phyloP scores from a whole-genome alignment of 805 yeast genomes.

The Candida argentea region DNA sequence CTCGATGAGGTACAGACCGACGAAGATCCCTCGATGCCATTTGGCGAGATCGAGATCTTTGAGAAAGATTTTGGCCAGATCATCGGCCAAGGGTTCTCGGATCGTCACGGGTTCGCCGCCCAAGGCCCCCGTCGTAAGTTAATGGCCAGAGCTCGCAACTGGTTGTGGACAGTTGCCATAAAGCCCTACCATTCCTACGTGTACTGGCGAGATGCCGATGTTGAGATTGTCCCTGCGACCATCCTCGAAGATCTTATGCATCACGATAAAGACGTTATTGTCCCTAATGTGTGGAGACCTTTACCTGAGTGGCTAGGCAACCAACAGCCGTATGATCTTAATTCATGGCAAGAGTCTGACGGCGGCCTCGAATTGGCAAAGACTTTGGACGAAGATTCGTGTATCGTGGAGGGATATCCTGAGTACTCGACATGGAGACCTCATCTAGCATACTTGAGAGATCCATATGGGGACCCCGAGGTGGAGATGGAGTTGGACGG shows the following conservation, averaged over 20 bases:
- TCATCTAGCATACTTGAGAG: conserved; percentile 88
- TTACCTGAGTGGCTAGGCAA: conserved; percentile 78
- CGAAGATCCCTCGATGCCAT: conserved; percentile 49
- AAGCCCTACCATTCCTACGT: conserved; percentile 93
- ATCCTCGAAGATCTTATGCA: conserved; percentile 87
- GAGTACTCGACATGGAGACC: conserved; percentile 99
- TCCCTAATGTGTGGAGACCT: conserved; percentile 92
- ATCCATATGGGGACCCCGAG: conserved; percentile 90
- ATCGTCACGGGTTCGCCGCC: conserved; percentile 91
- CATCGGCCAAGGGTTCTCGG: conserved; percentile 87
- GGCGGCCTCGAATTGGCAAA: conserved; percentile 75
- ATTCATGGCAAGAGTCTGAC: conserved; percentile 80
- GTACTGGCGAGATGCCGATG: conserved; percentile 97
- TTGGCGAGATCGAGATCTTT: conserved; percentile 78
- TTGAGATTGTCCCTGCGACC: conserved; percentile 80
- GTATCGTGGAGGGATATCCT: conserved; percentile 93
- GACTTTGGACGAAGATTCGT: conserved; percentile 80
- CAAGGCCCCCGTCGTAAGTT: conserved; percentile 92
- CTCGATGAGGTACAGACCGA: conserved; percentile 57
- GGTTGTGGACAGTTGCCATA: conserved; percentile 80
- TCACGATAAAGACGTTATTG: conserved; percentile 84
- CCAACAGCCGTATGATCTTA: conserved; percentile 77
- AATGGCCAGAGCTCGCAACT: conserved; percentile 93
- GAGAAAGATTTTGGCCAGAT: conserved; percentile 91
- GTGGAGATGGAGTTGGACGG: conserved; percentile 93